Evolutionary conservation across 2,329 filamentous ascomycete species (phyloP).

Genomic region (Claviceps digitariae): DNA sequence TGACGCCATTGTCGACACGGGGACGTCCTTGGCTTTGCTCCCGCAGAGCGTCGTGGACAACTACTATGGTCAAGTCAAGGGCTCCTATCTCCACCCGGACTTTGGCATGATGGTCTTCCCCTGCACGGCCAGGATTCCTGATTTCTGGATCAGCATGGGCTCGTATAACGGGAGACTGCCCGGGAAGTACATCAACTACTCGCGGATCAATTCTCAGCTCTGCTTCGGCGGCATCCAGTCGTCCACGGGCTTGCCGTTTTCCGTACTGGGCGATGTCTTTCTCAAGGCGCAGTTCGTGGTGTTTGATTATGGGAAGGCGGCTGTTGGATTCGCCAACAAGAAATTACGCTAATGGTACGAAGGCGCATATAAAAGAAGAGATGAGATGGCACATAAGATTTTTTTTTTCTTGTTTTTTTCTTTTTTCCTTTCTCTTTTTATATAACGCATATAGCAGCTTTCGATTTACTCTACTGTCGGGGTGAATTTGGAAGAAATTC

Average conservation of each 20-base stretch:
- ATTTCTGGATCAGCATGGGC: constrained; percentile 23
- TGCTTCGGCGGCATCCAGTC: constrained; percentile 27
- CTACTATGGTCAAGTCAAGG: constrained; percentile 46
- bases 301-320: constrained; percentile 20
- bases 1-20: constrained; percentile 54
- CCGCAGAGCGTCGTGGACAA: constrained; percentile 36
- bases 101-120: constrained; percentile 45
- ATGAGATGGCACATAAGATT: no score
- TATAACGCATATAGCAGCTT: no score
- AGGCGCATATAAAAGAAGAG: no score
- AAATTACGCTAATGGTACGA: neutral
- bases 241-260: constrained; percentile 21
- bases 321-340: constrained; percentile 28
- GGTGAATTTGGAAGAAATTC: no score
- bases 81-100: constrained; percentile 29
- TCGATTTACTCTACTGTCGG: no score
- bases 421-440: no score
- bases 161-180: constrained; percentile 21
- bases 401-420: no score
- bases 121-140: constrained; percentile 37
- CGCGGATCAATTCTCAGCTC: constrained; percentile 10
- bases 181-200: constrained; percentile 25
- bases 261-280: constrained; percentile 27
- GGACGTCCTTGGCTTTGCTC: constrained; percentile 52
- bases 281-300: constrained; percentile 32